Evolutionary conservation across 805 yeast species (phyloP).

Genomic region (Zygosaccharomyces bailii): DNA sequence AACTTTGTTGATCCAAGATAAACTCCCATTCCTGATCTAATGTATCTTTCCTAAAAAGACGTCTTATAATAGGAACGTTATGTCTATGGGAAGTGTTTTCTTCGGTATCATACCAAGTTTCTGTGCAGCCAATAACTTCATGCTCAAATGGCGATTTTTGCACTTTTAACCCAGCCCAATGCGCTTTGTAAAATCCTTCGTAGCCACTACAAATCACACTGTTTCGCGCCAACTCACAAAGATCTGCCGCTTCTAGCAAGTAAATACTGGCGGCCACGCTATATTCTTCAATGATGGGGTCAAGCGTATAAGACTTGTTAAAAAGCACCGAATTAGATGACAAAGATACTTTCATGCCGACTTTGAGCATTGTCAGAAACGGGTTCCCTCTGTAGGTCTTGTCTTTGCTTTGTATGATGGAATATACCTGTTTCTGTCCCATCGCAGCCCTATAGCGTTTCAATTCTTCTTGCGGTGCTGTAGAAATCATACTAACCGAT

Average conservation of each 20-base stretch:
- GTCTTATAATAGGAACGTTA: slow-evolving; percentile 32
- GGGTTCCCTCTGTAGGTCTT: slow-evolving; percentile 29
- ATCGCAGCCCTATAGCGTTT: not conserved
- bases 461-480: slow-evolving; percentile 8
- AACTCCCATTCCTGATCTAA: slow-evolving; percentile 33
- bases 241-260: slow-evolving; percentile 32
- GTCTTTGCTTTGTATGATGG: slow-evolving; percentile 23
- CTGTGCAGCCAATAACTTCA: slow-evolving; percentile 26
- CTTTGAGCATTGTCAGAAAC: slow-evolving; percentile 30
- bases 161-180: slow-evolving; percentile 32
- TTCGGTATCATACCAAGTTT: slow-evolving; percentile 32
- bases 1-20: slow-evolving; percentile 14
- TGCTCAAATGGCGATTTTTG: slow-evolving; percentile 10
- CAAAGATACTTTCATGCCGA: slow-evolving; percentile 29
- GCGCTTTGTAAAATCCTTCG: slow-evolving; percentile 35
- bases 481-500: slow-evolving; percentile 23
- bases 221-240: slow-evolving; percentile 33
- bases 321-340: slow-evolving; percentile 31
- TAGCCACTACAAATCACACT: slow-evolving; percentile 31
- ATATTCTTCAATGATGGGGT: slow-evolving; percentile 35
- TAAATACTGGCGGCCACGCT: slow-evolving; percentile 38
- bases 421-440: slow-evolving; percentile 19
- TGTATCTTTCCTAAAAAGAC: slow-evolving; percentile 28
- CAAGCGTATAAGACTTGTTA: slow-evolving; percentile 34
- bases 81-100: slow-evolving; percentile 32